Base-by-base conservation (phyloP, 2,329 filamentous ascomycete species). In the Ascochyta lentis region DNA sequence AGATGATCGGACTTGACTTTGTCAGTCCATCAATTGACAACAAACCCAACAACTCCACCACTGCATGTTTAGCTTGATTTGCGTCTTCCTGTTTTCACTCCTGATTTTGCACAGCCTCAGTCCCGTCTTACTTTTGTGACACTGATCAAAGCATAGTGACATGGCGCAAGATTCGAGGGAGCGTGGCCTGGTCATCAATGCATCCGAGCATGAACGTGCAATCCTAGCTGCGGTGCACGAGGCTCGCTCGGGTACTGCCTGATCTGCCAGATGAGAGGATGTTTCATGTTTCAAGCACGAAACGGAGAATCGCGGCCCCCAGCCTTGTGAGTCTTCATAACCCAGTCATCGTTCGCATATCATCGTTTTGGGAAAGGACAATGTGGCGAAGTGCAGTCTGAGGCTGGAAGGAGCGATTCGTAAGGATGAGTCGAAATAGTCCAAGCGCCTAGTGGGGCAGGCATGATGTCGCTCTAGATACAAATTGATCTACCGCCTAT, bases 351-450 rank as follows among this genome's bases (percentile, higher is more conserved):
- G 31, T 35, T 47, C 37, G 40, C 40, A 19, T 13, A 45, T 53
- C 48, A 29, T 39, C 15, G 38, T 26, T 41, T 51, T 49, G 26
- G 48, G 47, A 23, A 48, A 42, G 39, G 23, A 34, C 16, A 23
- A 19, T 33, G 53, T 56, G 53, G 53, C 53, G 53, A 51, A 47
- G 53, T 40, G 43, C 55, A 47, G 19, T 45, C 37, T 37, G 51
- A 42, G 48, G 49, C 45, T 54, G 54, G 45, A 53, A 44, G 39
- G 33, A 37, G 48, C 31, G 16, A 53, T 59, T 45, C 47, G 57
- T 67, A 60, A 65, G 27, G 56, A 68, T 69, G 66, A 69, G 66
- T 68, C 65, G 65, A 68, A 65, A 24, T 24, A 37, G 42, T 22
- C 59, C 64, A 60, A 51, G 29, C 46, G 60, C 62, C 45, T 56